Base-by-base conservation (phyloP, 352 stramenopile species). In the Phytophthora litchii region DNA sequence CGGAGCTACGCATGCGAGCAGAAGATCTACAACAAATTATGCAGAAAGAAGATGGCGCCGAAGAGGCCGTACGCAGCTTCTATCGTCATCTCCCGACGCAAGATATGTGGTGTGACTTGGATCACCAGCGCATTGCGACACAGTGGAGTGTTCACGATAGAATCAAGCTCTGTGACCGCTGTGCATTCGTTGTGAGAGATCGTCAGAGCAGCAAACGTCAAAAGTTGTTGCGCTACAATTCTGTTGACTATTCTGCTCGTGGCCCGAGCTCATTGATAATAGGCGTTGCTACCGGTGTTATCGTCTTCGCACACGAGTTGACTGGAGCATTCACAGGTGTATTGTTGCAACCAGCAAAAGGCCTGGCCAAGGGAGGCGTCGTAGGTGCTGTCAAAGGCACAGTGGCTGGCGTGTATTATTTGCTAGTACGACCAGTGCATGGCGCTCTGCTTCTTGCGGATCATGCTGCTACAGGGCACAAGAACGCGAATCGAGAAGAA, bases 1-100 rank as follows among this genome's bases (percentile, higher is more conserved):
- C 72, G 2, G 71, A 81, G 16, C 72, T 96, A 0, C 60, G 65
- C 19, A 34, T 64, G 29, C 63, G 64, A 38, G 89, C 88, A 1
- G 17, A 71, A 44, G 54, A 31, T 3, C 31, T 97, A 14, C 52
- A 76, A 16, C 32, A 67, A 1, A 37, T 72, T 36, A 92, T 97
- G 83, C 56, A 68, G 10, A 10, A 62, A n/a, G 92, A 98, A 64
- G 80, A 97, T 64, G 91, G 93, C 5, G 83, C 92, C 1, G 67
- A 77, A 38, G 73, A 74, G 37, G 93, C 88, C 0, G 75, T 97
- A 4, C 36, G 83, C 38, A 76, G 80, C 43, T 98, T 98, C 61
- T 94, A 96, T 38, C 69, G 74, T 14, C 64, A 88, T 42, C 65
- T 98, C 25, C 90, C 88, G 12, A 36, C 89, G 13, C 74, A 95